phyloP scores from a whole-genome alignment of 2,329 filamentous ascomycete genomes.

The Cordyceps farinosa region DNA sequence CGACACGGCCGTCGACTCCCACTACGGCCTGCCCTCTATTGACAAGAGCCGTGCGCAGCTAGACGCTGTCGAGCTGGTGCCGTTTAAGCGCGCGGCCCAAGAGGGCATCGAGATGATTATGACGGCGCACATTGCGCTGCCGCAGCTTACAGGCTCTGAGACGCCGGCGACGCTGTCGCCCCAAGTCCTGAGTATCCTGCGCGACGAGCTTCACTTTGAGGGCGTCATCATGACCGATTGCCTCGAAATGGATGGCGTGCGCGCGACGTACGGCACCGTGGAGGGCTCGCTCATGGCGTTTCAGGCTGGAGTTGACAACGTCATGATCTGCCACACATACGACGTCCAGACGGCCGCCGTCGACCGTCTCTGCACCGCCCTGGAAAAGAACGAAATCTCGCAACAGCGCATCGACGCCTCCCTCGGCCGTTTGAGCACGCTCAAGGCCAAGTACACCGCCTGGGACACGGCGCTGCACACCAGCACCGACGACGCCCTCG shows the following conservation, averaged over 20 bases:
- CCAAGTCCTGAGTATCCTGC: slow-evolving; percentile 24
- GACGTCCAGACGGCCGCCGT: slow-evolving; percentile 25
- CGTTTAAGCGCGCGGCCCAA: slow-evolving; percentile 22
- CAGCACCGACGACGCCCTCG: slow-evolving; percentile 14
- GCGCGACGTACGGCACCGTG: slow-evolving; percentile 26
- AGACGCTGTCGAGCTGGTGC: slow-evolving; percentile 24
- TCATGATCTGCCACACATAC: slow-evolving; percentile 29
- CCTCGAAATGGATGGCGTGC: slow-evolving; percentile 27
- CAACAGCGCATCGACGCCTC: slow-evolving; percentile 22
- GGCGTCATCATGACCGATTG: slow-evolving; percentile 28
- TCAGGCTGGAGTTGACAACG: slow-evolving; percentile 27
- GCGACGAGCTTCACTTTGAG: slow-evolving; percentile 23
- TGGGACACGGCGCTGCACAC: slow-evolving; percentile 24
- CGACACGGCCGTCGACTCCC: slow-evolving; percentile 27
- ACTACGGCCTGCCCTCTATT: slow-evolving; percentile 27
- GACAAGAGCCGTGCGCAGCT: slow-evolving; percentile 24
- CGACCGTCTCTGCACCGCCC: slow-evolving; percentile 25
- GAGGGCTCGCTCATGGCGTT: slow-evolving; percentile 26
- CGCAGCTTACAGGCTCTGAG: slow-evolving; percentile 22
- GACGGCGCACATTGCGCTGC: slow-evolving; percentile 28
- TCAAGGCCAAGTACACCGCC: slow-evolving; percentile 24
- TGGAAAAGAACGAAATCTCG: slow-evolving; percentile 20
- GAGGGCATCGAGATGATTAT: slow-evolving; percentile 28
- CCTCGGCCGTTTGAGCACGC: slow-evolving; percentile 20
- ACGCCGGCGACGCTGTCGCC: slow-evolving; percentile 25